Conservation (phyloP, 2,329 filamentous ascomycete species). For the Phoma sp. region DNA sequence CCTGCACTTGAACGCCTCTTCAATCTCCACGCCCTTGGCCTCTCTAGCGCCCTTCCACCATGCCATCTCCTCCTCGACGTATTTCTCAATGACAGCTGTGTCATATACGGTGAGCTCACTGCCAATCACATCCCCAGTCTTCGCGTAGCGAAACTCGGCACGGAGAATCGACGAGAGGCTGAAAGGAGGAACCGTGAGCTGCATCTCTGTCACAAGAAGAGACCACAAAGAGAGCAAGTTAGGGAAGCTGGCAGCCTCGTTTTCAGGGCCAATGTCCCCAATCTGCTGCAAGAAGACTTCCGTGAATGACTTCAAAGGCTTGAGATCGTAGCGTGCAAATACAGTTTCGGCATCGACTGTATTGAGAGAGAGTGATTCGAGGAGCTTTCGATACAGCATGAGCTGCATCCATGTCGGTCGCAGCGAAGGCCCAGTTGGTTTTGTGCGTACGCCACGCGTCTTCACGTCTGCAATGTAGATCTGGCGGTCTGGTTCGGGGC, state of each 20-base stretch:
- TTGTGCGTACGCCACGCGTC: slow-evolving; percentile 70
- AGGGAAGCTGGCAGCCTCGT: slow-evolving; percentile 64
- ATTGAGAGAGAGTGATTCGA: slow-evolving; percentile 76
- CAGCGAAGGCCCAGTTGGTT: slow-evolving; percentile 70
- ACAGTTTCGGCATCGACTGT: slow-evolving; percentile 72
- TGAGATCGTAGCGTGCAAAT: slow-evolving; percentile 73
- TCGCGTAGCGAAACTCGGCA: slow-evolving; percentile 60
- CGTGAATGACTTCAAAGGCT: slow-evolving; percentile 71
- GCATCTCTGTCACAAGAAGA: slow-evolving; percentile 68
- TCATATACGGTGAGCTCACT: slow-evolving; percentile 71
- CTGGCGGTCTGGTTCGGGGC: slow-evolving; percentile 34
- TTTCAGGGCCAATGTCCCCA: slow-evolving; percentile 59
- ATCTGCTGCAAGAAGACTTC: slow-evolving; percentile 81
- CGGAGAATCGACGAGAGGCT: slow-evolving; percentile 58
- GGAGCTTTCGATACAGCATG: slow-evolving; percentile 84
- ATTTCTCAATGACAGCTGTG: slow-evolving; percentile 65
- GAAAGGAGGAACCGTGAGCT: slow-evolving; percentile 59
- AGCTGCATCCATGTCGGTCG: slow-evolving; percentile 84
- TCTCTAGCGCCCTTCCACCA: slow-evolving; percentile 85
- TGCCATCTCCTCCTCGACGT: slow-evolving; percentile 72
- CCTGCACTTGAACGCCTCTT: slow-evolving; percentile 88
- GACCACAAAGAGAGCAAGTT: slow-evolving; percentile 66
- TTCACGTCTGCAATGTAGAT: slow-evolving; percentile 91
- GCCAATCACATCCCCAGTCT: slow-evolving; percentile 61
- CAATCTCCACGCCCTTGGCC: slow-evolving; percentile 76